Percentiles rank a stretch among this genome's conserved stretches.
These are phyloP conservation scores for Pyrrhoderma noxium DNA, from an alignment of 1,284 basidiomycete species.

Conservation along the genomic window DNA sequence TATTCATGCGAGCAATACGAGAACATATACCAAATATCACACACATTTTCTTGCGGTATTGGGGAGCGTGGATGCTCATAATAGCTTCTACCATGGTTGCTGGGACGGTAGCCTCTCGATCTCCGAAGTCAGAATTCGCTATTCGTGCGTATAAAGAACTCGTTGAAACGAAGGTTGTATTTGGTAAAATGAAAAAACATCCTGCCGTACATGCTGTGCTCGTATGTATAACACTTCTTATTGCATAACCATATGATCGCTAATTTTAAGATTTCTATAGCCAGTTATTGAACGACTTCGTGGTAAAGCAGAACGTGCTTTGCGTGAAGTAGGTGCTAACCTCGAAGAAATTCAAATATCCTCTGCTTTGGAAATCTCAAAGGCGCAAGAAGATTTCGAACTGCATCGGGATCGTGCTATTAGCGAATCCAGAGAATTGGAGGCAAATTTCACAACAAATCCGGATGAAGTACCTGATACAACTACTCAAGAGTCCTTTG, in stretches of 20 bases:
- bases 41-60: slow-evolving; percentile 9
- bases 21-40: neutral
- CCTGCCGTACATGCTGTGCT: slow-evolving; percentile 9
- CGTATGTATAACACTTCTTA: slow-evolving; percentile 1
- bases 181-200: slow-evolving; percentile 17
- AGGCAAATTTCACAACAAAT: too few relatives aligned
- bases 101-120: slow-evolving; percentile 20
- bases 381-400: too few relatives aligned
- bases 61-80: slow-evolving; percentile 11
- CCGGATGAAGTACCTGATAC: too few relatives aligned
- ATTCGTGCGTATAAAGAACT: slow-evolving; percentile 19
- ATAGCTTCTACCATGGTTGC: slow-evolving; percentile 15
- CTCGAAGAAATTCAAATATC: too few relatives aligned
- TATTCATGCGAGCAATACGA: slow-evolving; percentile 7
- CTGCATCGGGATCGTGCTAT: too few relatives aligned
- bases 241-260: neutral
- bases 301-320: too few relatives aligned
- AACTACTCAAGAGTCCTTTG: too few relatives aligned
- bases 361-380: too few relatives aligned
- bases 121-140: slow-evolving; percentile 15
- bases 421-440: too few relatives aligned
- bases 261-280: too few relatives aligned
- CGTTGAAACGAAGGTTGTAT: slow-evolving; percentile 19
- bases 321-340: too few relatives aligned
- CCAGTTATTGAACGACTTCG: too few relatives aligned